Base-by-base conservation (phyloP, 1,284 basidiomycete species). In the Trichosporon sp. region DNA sequence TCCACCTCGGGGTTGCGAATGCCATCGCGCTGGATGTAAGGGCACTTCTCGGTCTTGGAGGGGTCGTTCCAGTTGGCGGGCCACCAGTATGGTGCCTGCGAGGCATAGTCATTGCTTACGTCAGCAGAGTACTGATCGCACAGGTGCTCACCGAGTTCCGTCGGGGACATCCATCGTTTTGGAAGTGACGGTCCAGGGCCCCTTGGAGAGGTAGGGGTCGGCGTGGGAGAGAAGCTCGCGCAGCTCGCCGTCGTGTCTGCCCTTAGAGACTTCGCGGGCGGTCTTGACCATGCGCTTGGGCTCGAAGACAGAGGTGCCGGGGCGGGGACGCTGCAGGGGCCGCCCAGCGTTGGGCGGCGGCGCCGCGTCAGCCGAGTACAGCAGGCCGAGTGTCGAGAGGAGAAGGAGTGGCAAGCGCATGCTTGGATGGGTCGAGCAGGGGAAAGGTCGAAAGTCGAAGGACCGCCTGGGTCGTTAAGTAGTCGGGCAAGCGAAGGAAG, bases 81-180 rank as follows among this genome's bases (percentile, higher is more conserved):
- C 71, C 71, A 72, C 71, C 71, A 72, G 66, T 69, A 72, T 6
- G 71, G 71, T 4, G 71, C 71, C 61, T 72, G 71, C 26, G 71
- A 70, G 3, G 71, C 71, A 10, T 72, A 72, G 68, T 72, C 71
- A 51, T 70, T 31, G 2, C 66, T 70, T 26, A 2, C 14, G 67
- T 68, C 59, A 68, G 61, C 61, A 5, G 21, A 37, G 35, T 10
- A 5, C 35, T 8, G n/a, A 37, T n/a, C 2, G 12, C 1, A 4
- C 4, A n/a, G 2, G 12, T 8, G 67, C 70, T 65, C 21, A 70
- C 70, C 5, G 21, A 6, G 48, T 59, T 1, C 71, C 71, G 19
- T 61, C 37, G 5, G 71, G 71, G 11, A 70, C 71, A 2, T 40
- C 31, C 38, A 48, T 67, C 19, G 26, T 69, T 66, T 72, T 72